A percentile compares a stretch with the other conserved stretches of the same genome.
Conservation (phyloP, 2,329 filamentous ascomycete species). For the Tothia fuscella region DNA sequence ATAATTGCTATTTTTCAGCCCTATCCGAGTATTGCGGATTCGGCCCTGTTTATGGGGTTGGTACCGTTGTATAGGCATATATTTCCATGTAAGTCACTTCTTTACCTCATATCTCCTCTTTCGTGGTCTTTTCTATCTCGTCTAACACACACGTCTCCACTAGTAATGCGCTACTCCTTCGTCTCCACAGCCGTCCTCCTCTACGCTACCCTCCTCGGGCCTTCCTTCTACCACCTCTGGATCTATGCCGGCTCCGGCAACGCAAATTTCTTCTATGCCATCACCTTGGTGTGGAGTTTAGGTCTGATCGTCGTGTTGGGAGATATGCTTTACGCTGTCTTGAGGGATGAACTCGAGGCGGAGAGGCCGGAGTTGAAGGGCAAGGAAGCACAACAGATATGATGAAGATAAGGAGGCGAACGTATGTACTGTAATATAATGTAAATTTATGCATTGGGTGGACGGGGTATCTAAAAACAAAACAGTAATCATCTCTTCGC, state of each 20-base stretch:
- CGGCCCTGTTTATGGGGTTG: conserved; percentile 71
- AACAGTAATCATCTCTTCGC: conserved; percentile 55
- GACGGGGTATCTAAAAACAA: too few relatives aligned
- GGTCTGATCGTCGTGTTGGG: conserved; percentile 78
- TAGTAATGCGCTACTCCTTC: conserved; percentile 88
- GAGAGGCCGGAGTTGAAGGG: conserved; percentile 83
- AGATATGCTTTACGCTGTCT: conserved; percentile 75
- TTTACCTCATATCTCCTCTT: background rate
- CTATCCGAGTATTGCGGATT: conserved; percentile 86
- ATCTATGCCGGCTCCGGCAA: conserved; percentile 97
- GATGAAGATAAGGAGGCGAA: too few relatives aligned
- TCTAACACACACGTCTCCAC: background rate
- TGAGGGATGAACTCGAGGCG: conserved; percentile 88
- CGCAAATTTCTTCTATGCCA: conserved; percentile 98
- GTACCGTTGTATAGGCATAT: conserved; percentile 82
- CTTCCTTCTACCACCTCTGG: conserved; percentile 95
- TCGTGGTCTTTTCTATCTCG: background rate
- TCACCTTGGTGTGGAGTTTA: conserved; percentile 95
- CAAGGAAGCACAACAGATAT: conserved; percentile 79
- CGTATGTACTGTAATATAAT: too few relatives aligned
- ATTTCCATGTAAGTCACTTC: conserved; percentile 61
- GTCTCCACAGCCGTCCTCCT: conserved; percentile 70
- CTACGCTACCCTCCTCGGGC: conserved; percentile 80
- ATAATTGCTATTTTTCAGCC: conserved; percentile 94
- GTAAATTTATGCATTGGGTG: too few relatives aligned